A percentile compares a stretch with the other conserved stretches of the same genome.
Evolutionary conservation across 352 stramenopile genomes (phyloP).

Genomic region (Phytopythium mirpurense): DNA sequence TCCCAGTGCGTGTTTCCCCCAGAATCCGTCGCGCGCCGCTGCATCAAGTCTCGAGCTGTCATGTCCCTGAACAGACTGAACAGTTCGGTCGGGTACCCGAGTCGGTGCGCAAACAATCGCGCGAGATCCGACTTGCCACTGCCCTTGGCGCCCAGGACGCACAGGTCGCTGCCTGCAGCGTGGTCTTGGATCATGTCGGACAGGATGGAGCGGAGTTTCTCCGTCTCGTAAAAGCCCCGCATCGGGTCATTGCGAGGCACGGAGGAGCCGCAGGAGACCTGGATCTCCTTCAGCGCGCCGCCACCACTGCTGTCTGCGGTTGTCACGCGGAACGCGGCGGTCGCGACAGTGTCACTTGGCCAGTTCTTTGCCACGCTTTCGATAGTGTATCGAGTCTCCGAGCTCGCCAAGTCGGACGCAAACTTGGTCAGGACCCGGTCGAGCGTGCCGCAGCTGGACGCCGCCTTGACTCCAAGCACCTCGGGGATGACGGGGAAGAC

Average conservation of each 20-base stretch:
- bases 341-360: slow-evolving; percentile 12
- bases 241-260: slow-evolving; percentile 18
- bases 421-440: slow-evolving; percentile 38
- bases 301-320: slow-evolving; percentile 4
- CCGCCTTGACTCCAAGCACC: slow-evolving; percentile 31
- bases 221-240: slow-evolving; percentile 56
- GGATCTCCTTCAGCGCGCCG: slow-evolving; percentile 10
- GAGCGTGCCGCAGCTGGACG: slow-evolving; percentile 43
- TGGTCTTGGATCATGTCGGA: slow-evolving; percentile 80
- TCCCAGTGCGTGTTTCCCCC: slow-evolving; percentile 90
- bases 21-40: slow-evolving; percentile 83
- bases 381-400: slow-evolving; percentile 18
- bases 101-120: slow-evolving; percentile 51
- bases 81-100: slow-evolving; percentile 86
- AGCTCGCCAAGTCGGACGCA: not conserved
- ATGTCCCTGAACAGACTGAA: slow-evolving; percentile 94
- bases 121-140: slow-evolving; percentile 79
- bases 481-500: slow-evolving; percentile 56
- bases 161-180: slow-evolving; percentile 66
- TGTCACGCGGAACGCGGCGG: slow-evolving; percentile 14
- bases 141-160: slow-evolving; percentile 75
- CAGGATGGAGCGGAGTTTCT: slow-evolving; percentile 39
- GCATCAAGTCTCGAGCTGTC: slow-evolving; percentile 89
- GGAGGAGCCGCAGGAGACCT: slow-evolving; percentile 40
- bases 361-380: slow-evolving; percentile 28